Evolutionary conservation across 2,329 filamentous ascomycete species (phyloP), one percentile per base, ranked within the genome.

Genomic region (Phaeosphaeriaceae sp.): DNA sequence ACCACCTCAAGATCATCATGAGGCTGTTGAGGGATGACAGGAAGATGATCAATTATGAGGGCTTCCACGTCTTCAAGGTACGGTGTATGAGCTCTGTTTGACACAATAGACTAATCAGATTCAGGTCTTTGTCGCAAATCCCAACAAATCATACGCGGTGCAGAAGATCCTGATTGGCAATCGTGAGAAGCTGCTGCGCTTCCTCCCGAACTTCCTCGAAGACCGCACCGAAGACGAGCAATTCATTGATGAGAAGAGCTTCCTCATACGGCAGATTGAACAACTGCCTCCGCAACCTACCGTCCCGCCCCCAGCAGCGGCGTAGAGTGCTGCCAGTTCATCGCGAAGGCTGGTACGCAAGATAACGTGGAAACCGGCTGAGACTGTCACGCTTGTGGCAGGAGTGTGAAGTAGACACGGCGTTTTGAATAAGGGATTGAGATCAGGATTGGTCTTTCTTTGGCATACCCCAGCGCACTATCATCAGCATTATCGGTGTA

Each of bases 41-140:
- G 68, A 95, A 96, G 79, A 99, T 99, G 93, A 95, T 99, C 61
- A 95, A 98, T 79, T 99, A 99, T 76, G 95, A 99, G 78, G 95
- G 93, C 7, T 99, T 99, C 77, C 95, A 99, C 76, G 94, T 99
- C 44, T 99, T 99, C 85, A 99, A 99, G 83, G 86, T 88, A 60
- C 31, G 1, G 44, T 46, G n/a, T n/a, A n/a, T n/a, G 20, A 9
- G 3, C 15, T 27, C 7, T 17, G 7, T 5, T 44, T n/a, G 19
- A 42, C 19, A 22, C 17, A 24, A 36, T 36, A 19, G 19, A 15
- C 48, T 50, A 41, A 50, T 19, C 11, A 17, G 48, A 2, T 15
- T 10, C 66, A 88, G 86, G 94, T 99, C 62, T 99, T 99, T 79
- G 95, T 98, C 53, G 95, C 95, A 59, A 99, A 99, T 76, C 95